phyloP scores from a whole-genome alignment of 2,329 filamentous ascomycete species.

The Venturia pyrina region DNA sequence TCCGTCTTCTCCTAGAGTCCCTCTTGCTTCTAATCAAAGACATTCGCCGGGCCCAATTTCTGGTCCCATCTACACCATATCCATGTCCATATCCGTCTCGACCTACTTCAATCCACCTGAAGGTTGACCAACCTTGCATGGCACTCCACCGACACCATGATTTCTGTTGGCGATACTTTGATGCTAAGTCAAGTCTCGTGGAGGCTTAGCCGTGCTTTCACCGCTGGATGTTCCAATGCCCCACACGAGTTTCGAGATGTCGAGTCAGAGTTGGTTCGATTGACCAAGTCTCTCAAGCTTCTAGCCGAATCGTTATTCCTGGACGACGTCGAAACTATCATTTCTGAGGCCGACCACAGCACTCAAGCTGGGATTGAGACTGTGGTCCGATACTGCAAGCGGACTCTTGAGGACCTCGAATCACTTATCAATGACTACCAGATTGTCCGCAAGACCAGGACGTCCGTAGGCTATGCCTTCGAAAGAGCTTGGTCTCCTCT shows the following conservation, averaged over 20 bases:
- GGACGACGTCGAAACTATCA: slow-evolving; percentile 23
- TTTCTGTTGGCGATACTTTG: slow-evolving; percentile 31
- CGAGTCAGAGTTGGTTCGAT: slow-evolving; percentile 30
- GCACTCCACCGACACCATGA: neutral
- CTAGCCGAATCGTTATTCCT: slow-evolving; percentile 36
- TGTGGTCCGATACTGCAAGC: slow-evolving; percentile 30
- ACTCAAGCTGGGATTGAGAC: slow-evolving; percentile 28
- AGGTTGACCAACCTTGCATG: neutral
- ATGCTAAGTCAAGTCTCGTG: slow-evolving; percentile 37
- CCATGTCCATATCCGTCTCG: too few relatives aligned
- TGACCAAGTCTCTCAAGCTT: slow-evolving; percentile 33
- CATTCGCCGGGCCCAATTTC: too few relatives aligned
- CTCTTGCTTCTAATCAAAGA: too few relatives aligned
- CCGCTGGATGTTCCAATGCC: slow-evolving; percentile 28
- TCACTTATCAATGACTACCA: slow-evolving; percentile 36
- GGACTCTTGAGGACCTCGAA: slow-evolving; percentile 33
- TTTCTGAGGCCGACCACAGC: slow-evolving; percentile 25
- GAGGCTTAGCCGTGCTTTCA: slow-evolving; percentile 36
- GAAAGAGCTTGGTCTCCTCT: slow-evolving; percentile 35
- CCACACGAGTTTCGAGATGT: slow-evolving; percentile 33
- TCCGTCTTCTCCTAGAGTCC: too few relatives aligned
- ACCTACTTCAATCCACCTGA: neutral
- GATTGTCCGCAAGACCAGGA: slow-evolving; percentile 32
- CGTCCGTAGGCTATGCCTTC: slow-evolving; percentile 29
- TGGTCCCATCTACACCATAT: too few relatives aligned